A percentile compares a stretch with the other conserved stretches of the same genome.
Conservation (phyloP, 768 basidiomycete species). For the Tricholoma sp. region DNA sequence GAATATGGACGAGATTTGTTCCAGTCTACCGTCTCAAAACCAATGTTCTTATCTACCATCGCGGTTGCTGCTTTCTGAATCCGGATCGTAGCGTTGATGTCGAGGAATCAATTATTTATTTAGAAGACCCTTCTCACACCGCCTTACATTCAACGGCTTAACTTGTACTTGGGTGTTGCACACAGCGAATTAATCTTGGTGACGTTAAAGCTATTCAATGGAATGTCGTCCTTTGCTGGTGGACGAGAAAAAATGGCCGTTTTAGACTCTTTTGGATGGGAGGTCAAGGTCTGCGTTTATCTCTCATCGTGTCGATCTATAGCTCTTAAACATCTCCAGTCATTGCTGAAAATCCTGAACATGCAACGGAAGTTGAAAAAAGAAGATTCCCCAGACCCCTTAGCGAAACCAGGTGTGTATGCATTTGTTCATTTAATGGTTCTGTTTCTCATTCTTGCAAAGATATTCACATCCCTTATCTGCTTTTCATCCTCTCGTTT, state of each 20-base stretch:
- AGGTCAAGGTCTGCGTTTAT: slow-evolving; percentile 51
- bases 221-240: slow-evolving; percentile 57
- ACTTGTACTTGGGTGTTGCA: slow-evolving; percentile 54
- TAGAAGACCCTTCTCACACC: slow-evolving; percentile 55
- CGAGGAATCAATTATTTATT: slow-evolving; percentile 68
- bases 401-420: slow-evolving; percentile 56
- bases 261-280: slow-evolving; percentile 73
- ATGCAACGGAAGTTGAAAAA: slow-evolving; percentile 62
- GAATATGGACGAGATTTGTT: slow-evolving; percentile 28
- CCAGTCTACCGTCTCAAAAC: slow-evolving; percentile 28
- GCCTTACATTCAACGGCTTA: slow-evolving; percentile 50
- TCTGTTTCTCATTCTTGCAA: slow-evolving; percentile 3
- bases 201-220: slow-evolving; percentile 58
- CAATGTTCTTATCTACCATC: slow-evolving; percentile 4
- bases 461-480: slow-evolving; percentile 79
- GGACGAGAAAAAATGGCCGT: slow-evolving; percentile 60
- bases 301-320: background rate
- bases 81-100: slow-evolving; percentile 34
- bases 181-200: slow-evolving; percentile 64
- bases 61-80: slow-evolving; percentile 5
- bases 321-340: slow-evolving; percentile 31
- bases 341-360: slow-evolving; percentile 57
- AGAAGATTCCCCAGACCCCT: slow-evolving; percentile 31
- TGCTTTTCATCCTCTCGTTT: slow-evolving; percentile 72
- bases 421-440: slow-evolving; percentile 11